Base-by-base conservation (phyloP, 2,329 filamentous ascomycete genomes). In the Ceratocystis eucalypticola region DNA sequence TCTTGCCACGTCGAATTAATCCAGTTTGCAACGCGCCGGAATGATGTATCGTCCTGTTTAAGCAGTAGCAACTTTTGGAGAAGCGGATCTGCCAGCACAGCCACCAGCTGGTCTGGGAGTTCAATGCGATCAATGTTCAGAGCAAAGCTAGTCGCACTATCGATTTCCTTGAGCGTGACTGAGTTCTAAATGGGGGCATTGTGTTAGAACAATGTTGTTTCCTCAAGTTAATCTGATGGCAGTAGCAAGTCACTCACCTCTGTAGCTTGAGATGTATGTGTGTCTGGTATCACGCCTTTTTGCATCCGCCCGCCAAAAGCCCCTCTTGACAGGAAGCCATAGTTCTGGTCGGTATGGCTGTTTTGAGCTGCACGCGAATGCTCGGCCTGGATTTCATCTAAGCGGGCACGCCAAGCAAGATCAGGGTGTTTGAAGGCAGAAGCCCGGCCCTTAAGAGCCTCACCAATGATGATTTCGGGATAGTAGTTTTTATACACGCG, bases 401-500 rank as follows among this genome's bases (percentile, higher is more conserved):
- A 79, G 70, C 84, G 84, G 66, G 80, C 78, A 65, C 84, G 81
- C 91, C 91, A 96, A 75, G 88, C 83, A 2, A 79, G 77, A 72
- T 93, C 87, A n/a, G 88, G 88, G 72, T 89, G 87, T 80, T 87
- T 73, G 69, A 87, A 87, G 0, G 83, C 79, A 3, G 83, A 82
- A 0, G 84, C 84, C 68, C 82, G 81, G 46, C 84, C 84, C 65
- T 79, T 78, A 37, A 84, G 82, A 3, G 83, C 79, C 69, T 88
- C 87, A 25, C 87, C 88, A 15, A 93, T 82, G 68, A 95, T 89
- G 65, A 95, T 89, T 73, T 96, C 90, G 0, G 91, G 90, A 71
- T 93, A 95, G 74, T 93, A 95, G 73, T 93, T 90, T 73, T 94
- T 94, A 77, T 87, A 95, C n/a, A 93, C 84, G 66, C 88, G 83